phyloP scores from a whole-genome alignment of 345 rosid genomes.

The Rhizophora apiculata region DNA sequence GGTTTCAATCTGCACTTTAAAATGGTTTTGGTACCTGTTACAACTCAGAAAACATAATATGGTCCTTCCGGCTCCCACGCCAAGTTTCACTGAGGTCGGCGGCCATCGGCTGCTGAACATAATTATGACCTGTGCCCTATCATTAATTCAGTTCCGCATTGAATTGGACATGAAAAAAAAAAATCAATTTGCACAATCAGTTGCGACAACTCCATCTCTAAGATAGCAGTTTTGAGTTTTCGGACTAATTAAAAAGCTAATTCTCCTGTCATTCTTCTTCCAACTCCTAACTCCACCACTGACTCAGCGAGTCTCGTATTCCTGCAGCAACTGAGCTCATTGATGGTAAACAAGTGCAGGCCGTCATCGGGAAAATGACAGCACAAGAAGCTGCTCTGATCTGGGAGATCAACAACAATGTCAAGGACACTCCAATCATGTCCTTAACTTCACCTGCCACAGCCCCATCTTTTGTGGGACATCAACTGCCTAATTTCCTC shows the following conservation, averaged over 20 bases:
- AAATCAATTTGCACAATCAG: too few relatives aligned
- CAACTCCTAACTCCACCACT: not conserved
- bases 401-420: constrained; percentile 6
- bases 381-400: constrained; percentile 13
- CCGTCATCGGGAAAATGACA: constrained; percentile 22
- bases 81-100: too few relatives aligned
- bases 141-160: too few relatives aligned
- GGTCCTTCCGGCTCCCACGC: too few relatives aligned
- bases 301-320: not conserved
- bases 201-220: too few relatives aligned
- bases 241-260: not conserved
- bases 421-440: constrained; percentile 13
- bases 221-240: not conserved
- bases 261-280: not conserved
- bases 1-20: too few relatives aligned
- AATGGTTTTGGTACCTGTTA: too few relatives aligned
- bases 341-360: constrained; percentile 12
- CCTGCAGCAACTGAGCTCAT: constrained; percentile 23
- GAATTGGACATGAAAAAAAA: too few relatives aligned
- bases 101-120: too few relatives aligned
- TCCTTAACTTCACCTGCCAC: constrained; percentile 24
- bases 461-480: not conserved
- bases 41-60: too few relatives aligned
- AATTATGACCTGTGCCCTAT: too few relatives aligned
- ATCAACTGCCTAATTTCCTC: constrained; percentile 20